Evolutionary conservation across 345 rosid genomes (phyloP).

Genomic region (Zanthoxylum bungeanum): DNA sequence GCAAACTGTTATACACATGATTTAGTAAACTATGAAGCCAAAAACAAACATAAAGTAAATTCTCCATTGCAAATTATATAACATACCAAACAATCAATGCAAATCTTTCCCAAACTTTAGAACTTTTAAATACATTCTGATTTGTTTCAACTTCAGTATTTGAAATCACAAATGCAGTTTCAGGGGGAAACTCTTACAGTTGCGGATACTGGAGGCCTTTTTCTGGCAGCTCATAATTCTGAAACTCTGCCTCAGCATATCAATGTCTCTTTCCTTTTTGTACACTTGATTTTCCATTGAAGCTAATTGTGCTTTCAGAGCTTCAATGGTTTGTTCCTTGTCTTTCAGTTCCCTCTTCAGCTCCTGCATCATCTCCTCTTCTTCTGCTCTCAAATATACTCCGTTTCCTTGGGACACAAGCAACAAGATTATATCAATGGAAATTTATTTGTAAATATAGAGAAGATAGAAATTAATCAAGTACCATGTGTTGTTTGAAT

Average conservation of each 20-base stretch:
- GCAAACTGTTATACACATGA: no score
- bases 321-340: constrained; percentile 45
- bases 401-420: constrained; percentile 32
- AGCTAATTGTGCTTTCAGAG: constrained; percentile 37
- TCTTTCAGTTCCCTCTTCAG: constrained; percentile 49
- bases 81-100: no score
- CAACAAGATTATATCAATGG: neutral
- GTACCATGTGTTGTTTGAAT: constrained; percentile 54
- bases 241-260: constrained; percentile 71
- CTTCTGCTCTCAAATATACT: constrained; percentile 41
- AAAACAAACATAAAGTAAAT: no score
- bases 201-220: neutral
- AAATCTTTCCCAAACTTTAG: no score
- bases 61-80: no score
- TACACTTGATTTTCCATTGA: constrained; percentile 41
- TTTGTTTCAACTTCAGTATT: no score
- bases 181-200: neutral
- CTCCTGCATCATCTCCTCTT: constrained; percentile 45
- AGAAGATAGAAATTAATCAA: constrained; percentile 4
- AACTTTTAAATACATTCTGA: no score
- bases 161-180: neutral
- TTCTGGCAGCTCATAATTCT: constrained; percentile 46
- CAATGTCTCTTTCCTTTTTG: constrained; percentile 55
- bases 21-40: no score
- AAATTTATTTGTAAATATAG: no score